Base-by-base conservation (phyloP, 768 basidiomycete species). In the Hydnum rufescens region DNA sequence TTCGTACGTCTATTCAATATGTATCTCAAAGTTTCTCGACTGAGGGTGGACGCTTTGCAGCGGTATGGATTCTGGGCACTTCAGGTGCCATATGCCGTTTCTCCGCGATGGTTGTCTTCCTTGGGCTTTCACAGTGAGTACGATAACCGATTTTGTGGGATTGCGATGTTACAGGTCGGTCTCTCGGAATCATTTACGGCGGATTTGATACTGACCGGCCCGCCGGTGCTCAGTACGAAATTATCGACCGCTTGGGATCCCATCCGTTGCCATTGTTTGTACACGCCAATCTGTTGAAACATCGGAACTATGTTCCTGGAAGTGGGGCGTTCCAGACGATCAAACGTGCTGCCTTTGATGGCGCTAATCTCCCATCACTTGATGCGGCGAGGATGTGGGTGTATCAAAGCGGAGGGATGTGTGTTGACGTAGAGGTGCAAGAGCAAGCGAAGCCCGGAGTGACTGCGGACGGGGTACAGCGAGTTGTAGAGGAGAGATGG, bases 51-150 rank as follows among this genome's bases (percentile, higher is more conserved):
- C 8, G 6, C 28, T 47, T 25, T 26, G 30, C 30, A 50, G 49
- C 49, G 49, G 6, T 50, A 50, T 23, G 49, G 6, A 50, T 50
- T 50, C 30, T 50, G 49, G 49, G 49, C 30, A 5, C 30, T 50
- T 16, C 5, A 23, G 13, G 13, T 50, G 6, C 49, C 49, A 30
- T 50, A 29, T 32, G 29, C 6, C 49, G 30, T 32, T 8, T 50
- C 49, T 13, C 49, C 49, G 5, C 13, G 49, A 32, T 50, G 30
- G 22, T 30, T 50, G 6, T 32, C 16, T 50, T 5, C 13, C 8
- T 32, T 50, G 26, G 49, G 49, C 5, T 50, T 50, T 25, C 13
- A 31, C 13, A 50, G 49, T 23, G 23, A 6, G 5, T 16, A 50
- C 49, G 32, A 50, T 32, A 23, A 23, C 23, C 13, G 49, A 16